Evolutionary conservation across 192 early-diverging fungal species (phyloP), one percentile per base, ranked within the genome.

Genomic region (Phlyctochytrium planicorne): DNA sequence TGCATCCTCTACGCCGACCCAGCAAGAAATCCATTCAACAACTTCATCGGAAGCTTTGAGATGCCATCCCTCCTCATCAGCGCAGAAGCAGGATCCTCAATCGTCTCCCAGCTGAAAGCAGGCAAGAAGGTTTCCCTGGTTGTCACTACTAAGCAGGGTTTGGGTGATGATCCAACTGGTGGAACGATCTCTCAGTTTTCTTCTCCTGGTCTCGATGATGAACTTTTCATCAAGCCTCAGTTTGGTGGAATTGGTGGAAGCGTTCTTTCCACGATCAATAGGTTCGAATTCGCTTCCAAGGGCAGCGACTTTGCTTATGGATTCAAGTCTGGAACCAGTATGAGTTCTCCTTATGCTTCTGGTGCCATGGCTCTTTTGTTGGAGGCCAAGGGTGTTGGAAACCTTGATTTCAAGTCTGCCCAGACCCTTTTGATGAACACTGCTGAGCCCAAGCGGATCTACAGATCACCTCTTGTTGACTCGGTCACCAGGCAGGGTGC

Each of bases 261-360:
- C 24, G 60, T 78, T 14, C 66, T 71, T 69, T 36, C 50, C 36
- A 71, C 76, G 32, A 62, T 62, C 61, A 24, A 12, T 25, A 4
- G 27, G 10, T 20, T 20, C 55, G 6, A 6, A 14, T 6, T 20
- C 40, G 55, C 55, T 27, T 12, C 6, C 37, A 59, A 20, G 3
- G 27, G 27, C 27, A 27, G 14, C 6, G 14, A 6, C 6, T n/a
- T 10, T 30, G 20, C 50, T 10, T 78, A 78, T 67, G 52, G 60
- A 52, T 20, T 31, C 50, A 16, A 60, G 30, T 60, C 62, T 14
- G 93, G 93, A 20, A 94, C 93, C 3, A 91, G 89, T 30, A 93
- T 94, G 93, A 80, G 91, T 3, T 77, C 84, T 25, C 91, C 93
- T 0, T 89, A 90, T 67, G 69, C 89, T 25, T 82, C 90, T n/a